A percentile compares a stretch with the other conserved stretches of the same genome.
phyloP scores from a whole-genome alignment of 2,329 filamentous ascomycete species.

The Pseudohalonectria lignicola region DNA sequence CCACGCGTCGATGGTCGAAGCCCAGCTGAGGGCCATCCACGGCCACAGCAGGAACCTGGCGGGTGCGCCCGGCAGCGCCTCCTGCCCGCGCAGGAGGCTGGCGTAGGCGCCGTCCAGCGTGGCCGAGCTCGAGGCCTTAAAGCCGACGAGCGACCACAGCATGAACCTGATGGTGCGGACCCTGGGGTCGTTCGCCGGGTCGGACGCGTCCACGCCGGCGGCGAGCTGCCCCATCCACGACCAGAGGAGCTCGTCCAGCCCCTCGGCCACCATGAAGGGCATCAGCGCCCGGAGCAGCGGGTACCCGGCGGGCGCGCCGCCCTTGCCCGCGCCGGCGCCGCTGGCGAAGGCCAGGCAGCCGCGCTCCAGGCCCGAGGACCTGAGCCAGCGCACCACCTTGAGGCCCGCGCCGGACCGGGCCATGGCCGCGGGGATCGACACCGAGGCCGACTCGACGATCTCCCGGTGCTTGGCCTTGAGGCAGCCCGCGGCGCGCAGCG shows the following conservation, averaged over 20 bases:
- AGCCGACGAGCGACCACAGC: constrained; percentile 26
- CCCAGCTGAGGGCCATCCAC: constrained; percentile 39
- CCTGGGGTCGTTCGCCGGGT: constrained; percentile 11
- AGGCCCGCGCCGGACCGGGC: constrained; percentile 30
- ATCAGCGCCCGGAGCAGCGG: constrained; percentile 28
- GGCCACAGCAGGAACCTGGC: constrained; percentile 26
- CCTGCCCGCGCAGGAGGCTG: constrained; percentile 33
- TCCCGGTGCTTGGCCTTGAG: constrained; percentile 34
- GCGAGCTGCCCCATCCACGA: constrained; percentile 39
- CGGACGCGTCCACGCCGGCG: constrained; percentile 1
- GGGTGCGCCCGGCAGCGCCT: constrained; percentile 25
- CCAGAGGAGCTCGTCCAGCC: constrained; percentile 39
- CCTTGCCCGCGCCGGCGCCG: too few species aligned
- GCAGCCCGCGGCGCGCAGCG: constrained; percentile 40
- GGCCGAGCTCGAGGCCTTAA: constrained; percentile 18
- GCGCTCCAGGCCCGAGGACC: constrained; percentile 35
- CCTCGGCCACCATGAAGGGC: constrained; percentile 41
- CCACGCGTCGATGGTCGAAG: constrained; percentile 38
- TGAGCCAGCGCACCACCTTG: constrained; percentile 42
- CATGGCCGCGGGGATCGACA: constrained; percentile 22
- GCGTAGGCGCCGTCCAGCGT: constrained; percentile 38
- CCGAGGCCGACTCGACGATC: constrained; percentile 20
- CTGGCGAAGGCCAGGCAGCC: too few species aligned
- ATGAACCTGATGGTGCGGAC: too few species aligned
- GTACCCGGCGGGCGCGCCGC: too few species aligned